These are phyloP conservation scores for Domatiomyces catenatus DNA, from an alignment of 2,329 filamentous ascomycete species.

Conservation along the genomic window DNA sequence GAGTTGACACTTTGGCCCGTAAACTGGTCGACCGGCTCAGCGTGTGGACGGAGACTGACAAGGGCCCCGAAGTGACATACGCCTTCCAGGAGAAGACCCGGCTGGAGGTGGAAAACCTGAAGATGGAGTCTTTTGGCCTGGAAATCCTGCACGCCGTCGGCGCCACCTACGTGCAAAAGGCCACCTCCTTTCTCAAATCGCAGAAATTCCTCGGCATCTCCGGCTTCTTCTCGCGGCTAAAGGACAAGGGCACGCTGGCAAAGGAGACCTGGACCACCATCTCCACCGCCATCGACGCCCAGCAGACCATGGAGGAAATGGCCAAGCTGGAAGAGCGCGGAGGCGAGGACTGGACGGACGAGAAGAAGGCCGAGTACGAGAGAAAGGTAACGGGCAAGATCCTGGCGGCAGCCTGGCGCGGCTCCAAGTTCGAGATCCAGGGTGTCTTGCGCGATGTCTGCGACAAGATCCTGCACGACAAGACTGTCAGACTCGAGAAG, in stretches of 20 bases:
- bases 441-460: constrained; percentile 89
- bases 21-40: constrained; percentile 83
- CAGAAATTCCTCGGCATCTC: constrained; percentile 95
- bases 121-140: constrained; percentile 97
- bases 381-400: constrained; percentile 95
- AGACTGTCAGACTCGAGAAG: constrained; percentile 68
- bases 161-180: constrained; percentile 76
- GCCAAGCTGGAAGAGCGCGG: constrained; percentile 86
- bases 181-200: constrained; percentile 72
- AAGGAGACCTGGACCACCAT: constrained; percentile 99
- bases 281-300: constrained; percentile 85
- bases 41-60: constrained; percentile 96
- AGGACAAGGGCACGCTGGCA: constrained; percentile 90
- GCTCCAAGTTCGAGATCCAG: constrained; percentile 96
- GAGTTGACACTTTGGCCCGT: constrained; percentile 65
- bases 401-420: constrained; percentile 86
- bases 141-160: constrained; percentile 95
- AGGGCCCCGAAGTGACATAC: constrained; percentile 63
- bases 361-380: constrained; percentile 91
- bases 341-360: constrained; percentile 95
- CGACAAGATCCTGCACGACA: constrained; percentile 67
- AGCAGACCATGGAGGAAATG: constrained; percentile 99
- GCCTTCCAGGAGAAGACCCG: constrained; percentile 90
- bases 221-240: constrained; percentile 84
- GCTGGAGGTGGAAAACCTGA: constrained; percentile 90